These are phyloP conservation scores for Dryadomyces quercus-mongolicae DNA, from an alignment of 2,329 filamentous ascomycete species.

Conservation along the genomic window DNA sequence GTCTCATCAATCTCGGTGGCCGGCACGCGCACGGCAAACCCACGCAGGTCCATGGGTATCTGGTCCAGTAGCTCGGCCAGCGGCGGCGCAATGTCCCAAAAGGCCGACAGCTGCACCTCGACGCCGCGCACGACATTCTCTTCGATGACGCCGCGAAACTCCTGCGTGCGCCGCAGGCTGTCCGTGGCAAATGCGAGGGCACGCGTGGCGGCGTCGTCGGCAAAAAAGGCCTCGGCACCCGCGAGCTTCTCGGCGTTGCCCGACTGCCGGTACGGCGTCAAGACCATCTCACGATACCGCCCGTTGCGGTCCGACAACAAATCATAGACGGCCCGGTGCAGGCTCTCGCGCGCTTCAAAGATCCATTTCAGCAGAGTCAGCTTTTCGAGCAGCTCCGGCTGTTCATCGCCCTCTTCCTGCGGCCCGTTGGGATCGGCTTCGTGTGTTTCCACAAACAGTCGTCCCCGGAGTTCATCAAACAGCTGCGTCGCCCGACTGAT, in stretches of 20 bases:
- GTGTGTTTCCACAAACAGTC: slow-evolving; percentile 60
- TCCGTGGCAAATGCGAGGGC: slow-evolving; percentile 60
- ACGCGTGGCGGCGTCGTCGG: slow-evolving; percentile 62
- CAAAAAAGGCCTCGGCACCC: slow-evolving; percentile 72
- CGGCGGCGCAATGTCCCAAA: slow-evolving; percentile 93
- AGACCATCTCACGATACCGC: slow-evolving; percentile 72
- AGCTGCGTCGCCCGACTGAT: slow-evolving; percentile 62
- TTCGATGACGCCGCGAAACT: slow-evolving; percentile 70
- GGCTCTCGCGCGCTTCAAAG: slow-evolving; percentile 80
- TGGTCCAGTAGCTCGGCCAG: slow-evolving; percentile 68
- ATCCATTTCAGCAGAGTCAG: slow-evolving; percentile 93
- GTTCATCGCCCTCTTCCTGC: slow-evolving; percentile 90
- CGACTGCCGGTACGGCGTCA: slow-evolving; percentile 65
- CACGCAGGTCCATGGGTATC: slow-evolving; percentile 42
- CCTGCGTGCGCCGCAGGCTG: slow-evolving; percentile 58
- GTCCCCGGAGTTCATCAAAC: slow-evolving; percentile 63
- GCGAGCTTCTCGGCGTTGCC: slow-evolving; percentile 68
- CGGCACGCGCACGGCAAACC: slow-evolving; percentile 68
- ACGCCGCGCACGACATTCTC: slow-evolving; percentile 78
- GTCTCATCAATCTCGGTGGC: slow-evolving; percentile 73
- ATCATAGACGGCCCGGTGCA: slow-evolving; percentile 78
- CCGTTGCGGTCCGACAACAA: slow-evolving; percentile 75
- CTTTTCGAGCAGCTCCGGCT: slow-evolving; percentile 87
- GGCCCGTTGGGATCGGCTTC: slow-evolving; percentile 64
- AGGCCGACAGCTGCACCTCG: slow-evolving; percentile 82